Percentiles rank a stretch among this genome's conserved stretches.
Conservation (phyloP, 2,329 filamentous ascomycete genomes). For the Anthostomella pinea region DNA sequence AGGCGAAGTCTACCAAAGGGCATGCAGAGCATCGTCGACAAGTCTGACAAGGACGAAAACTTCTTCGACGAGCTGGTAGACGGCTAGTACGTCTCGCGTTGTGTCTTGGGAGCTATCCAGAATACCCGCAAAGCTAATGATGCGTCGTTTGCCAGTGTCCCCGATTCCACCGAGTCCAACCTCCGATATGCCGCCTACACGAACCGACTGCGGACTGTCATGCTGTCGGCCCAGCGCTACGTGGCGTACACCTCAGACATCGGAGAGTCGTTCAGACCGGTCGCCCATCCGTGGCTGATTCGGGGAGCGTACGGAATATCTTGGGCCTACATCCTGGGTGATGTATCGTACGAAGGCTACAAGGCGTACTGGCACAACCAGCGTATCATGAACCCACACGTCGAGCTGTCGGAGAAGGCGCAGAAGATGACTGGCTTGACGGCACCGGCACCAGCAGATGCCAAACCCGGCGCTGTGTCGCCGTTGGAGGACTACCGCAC, state of each 20-base stretch:
- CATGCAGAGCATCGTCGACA: conserved; percentile 58
- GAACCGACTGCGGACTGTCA: conserved; percentile 77
- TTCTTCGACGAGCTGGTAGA: conserved; percentile 76
- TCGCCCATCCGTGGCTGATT: conserved; percentile 83
- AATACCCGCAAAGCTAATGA: conserved; percentile 6
- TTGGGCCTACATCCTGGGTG: conserved; percentile 88
- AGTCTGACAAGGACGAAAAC: conserved; percentile 62
- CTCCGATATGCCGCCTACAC: conserved; percentile 93
- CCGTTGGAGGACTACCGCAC: conserved; percentile 86
- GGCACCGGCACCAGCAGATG: conserved; percentile 27
- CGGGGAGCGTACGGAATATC: conserved; percentile 83
- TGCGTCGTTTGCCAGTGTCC: conserved; percentile 46
- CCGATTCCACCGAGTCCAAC: conserved; percentile 79
- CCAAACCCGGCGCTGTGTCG: conserved; percentile 47
- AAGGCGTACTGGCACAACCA: conserved; percentile 91
- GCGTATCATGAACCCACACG: conserved; percentile 64
- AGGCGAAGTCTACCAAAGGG: conserved; percentile 50
- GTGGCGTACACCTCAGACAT: conserved; percentile 97
- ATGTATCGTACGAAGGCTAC: conserved; percentile 91
- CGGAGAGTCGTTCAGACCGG: conserved; percentile 90
- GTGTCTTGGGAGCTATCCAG: no score
- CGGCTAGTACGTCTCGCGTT: conserved; percentile 71
- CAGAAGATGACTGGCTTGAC: conserved; percentile 47
- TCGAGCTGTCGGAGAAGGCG: conserved; percentile 51
- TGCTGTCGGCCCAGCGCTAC: conserved; percentile 88